These are phyloP conservation scores for Polychytrium aggregatum DNA, from an alignment of 192 early-diverging fungal species.

Conservation along the genomic window DNA sequence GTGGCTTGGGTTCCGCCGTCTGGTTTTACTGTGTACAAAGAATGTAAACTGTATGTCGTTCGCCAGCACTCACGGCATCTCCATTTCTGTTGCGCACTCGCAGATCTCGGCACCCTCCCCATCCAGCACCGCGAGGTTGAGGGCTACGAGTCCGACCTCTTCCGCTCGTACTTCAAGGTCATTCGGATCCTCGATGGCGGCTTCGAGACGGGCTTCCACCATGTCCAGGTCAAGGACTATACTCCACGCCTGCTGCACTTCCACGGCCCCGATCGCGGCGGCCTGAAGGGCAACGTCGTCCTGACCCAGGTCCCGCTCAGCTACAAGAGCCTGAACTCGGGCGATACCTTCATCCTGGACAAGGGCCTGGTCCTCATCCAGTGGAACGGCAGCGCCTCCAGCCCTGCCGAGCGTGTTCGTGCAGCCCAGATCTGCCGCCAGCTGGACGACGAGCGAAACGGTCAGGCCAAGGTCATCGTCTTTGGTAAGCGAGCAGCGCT, in stretches of 20 bases:
- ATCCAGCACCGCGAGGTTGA: conserved; percentile 75
- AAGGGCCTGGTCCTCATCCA: conserved; percentile 52
- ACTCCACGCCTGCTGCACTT: conserved; percentile 43
- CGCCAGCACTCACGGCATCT: neutral
- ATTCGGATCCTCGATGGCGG: conserved; percentile 49
- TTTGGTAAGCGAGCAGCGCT: conserved; percentile 35
- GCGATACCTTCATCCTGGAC: conserved; percentile 70
- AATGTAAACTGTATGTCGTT: too few relatives aligned
- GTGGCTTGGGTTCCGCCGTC: too few relatives aligned
- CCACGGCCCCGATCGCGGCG: conserved; percentile 9
- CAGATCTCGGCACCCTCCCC: conserved; percentile 51
- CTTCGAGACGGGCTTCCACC: conserved; percentile 61
- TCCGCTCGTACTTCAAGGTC: conserved; percentile 56
- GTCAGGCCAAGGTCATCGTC: conserved; percentile 41
- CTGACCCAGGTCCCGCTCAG: conserved; percentile 49
- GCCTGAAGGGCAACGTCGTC: conserved; percentile 35
- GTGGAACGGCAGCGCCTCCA: conserved; percentile 54
- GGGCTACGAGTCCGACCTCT: conserved; percentile 48
- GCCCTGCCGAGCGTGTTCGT: conserved; percentile 57
- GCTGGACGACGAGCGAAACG: conserved; percentile 51
- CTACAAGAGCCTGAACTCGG: conserved; percentile 44
- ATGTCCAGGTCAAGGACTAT: conserved; percentile 37
- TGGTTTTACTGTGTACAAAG: too few relatives aligned
- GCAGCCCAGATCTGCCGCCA: conserved; percentile 52
- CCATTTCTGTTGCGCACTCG: neutral